Evolutionary conservation across 2,329 filamentous ascomycete genomes (phyloP).

Genomic region (Geosmithia morbida): DNA sequence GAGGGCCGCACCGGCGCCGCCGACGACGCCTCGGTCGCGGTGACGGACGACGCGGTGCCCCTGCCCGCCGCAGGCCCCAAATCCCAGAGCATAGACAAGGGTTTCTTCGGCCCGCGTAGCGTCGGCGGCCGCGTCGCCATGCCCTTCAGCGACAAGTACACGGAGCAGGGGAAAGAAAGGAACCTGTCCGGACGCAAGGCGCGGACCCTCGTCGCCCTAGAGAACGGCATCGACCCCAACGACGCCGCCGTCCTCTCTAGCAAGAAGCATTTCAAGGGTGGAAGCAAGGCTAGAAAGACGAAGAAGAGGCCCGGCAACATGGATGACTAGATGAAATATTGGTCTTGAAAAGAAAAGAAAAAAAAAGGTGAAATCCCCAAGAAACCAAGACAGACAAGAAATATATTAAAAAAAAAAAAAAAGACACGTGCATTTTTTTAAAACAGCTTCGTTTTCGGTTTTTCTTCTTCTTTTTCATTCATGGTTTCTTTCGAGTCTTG

Average conservation of each 20-base stretch:
- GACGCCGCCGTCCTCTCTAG: conserved; percentile 51
- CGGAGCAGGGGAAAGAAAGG: conserved; percentile 50
- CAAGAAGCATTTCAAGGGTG: conserved; percentile 95
- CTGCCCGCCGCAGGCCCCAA: conserved; percentile 49
- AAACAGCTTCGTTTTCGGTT: too few species aligned
- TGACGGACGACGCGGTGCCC: conserved; percentile 30
- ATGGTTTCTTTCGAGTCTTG: too few species aligned
- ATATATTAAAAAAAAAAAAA: too few species aligned
- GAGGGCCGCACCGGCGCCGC: conserved; percentile 13
- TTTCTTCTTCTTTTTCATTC: too few species aligned
- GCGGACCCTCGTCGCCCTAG: conserved; percentile 63
- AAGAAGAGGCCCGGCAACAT: conserved; percentile 29
- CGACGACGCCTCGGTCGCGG: conserved; percentile 13
- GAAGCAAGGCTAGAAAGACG: conserved; percentile 43
- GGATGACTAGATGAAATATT: conserved; percentile 8
- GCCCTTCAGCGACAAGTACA: conserved; percentile 86
- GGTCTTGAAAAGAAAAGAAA: not conserved
- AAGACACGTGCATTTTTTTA: too few species aligned
- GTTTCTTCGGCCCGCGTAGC: conserved; percentile 66
- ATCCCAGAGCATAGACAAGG: conserved; percentile 64
- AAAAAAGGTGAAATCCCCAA: too few species aligned
- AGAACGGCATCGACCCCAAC: conserved; percentile 70
- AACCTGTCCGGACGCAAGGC: conserved; percentile 68
- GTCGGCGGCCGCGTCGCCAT: conserved; percentile 53
- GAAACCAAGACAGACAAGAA: too few species aligned